These are phyloP conservation scores for Rhytidhysteron rufulum DNA, from an alignment of 2,329 filamentous ascomycete genomes.

Conservation along the genomic window DNA sequence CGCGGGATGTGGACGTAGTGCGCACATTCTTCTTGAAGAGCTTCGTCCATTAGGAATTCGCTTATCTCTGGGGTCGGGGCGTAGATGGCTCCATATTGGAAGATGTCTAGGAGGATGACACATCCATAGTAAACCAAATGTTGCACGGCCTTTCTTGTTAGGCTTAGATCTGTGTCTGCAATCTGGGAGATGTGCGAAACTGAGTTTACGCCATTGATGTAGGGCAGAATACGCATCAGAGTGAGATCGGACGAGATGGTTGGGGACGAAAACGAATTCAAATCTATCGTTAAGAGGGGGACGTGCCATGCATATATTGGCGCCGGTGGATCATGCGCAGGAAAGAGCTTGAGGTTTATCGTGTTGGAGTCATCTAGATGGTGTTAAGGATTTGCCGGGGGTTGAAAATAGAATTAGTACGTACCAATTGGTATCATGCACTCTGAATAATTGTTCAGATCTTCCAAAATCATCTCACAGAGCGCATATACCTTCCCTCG, in stretches of 20 bases:
- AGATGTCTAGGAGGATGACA: constrained; percentile 85
- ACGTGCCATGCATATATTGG: constrained; percentile 86
- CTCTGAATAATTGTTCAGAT: constrained; percentile 94
- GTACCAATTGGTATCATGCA: constrained; percentile 95
- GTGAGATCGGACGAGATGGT: constrained; percentile 68
- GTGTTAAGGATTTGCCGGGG: constrained; percentile 7
- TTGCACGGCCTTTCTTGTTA: constrained; percentile 80
- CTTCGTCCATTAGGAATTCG: constrained; percentile 71
- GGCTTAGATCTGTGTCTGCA: constrained; percentile 79
- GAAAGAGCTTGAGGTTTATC: constrained; percentile 94
- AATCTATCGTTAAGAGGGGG: constrained; percentile 64
- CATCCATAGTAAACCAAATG: constrained; percentile 93
- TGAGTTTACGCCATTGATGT: constrained; percentile 88
- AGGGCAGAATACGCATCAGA: constrained; percentile 72
- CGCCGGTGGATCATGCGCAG: constrained; percentile 71
- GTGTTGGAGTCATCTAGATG: constrained; percentile 85
- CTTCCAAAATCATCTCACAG: constrained; percentile 85
- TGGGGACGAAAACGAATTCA: constrained; percentile 33
- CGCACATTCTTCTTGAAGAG: constrained; percentile 81
- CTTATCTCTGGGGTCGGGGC: constrained; percentile 75
- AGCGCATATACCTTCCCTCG: constrained; percentile 59
- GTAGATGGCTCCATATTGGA: constrained; percentile 91
- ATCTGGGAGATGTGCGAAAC: constrained; percentile 80
- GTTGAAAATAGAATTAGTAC: constrained; percentile 19
- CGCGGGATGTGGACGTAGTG: constrained; percentile 63